Percentiles rank a stretch among this genome's conserved stretches.
Conservation (phyloP, 2,329 filamentous ascomycete species). For the Cladobotryum mycophilum region DNA sequence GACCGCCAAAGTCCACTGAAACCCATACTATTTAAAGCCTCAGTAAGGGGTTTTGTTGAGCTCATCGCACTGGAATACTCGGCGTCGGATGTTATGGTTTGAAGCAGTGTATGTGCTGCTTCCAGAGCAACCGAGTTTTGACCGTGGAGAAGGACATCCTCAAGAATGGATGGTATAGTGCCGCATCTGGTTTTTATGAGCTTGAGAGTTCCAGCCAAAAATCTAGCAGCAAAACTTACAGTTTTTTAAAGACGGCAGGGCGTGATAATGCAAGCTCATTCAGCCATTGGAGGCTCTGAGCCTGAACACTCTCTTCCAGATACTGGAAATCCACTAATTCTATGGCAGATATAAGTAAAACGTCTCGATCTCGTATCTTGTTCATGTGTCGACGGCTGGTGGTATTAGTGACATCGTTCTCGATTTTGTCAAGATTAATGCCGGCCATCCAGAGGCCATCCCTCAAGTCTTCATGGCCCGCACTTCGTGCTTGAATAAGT, state of each 20-base stretch:
- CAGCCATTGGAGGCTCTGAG: constrained; percentile 53
- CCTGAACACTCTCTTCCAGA: constrained; percentile 56
- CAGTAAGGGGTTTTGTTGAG: constrained; percentile 42
- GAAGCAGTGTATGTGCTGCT: constrained; percentile 54
- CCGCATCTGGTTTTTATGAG: constrained; percentile 38
- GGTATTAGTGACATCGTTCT: constrained; percentile 17
- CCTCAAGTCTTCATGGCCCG: constrained; percentile 52
- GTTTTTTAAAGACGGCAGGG: constrained; percentile 49
- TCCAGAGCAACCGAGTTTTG: constrained; percentile 55
- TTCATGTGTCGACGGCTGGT: constrained; percentile 28
- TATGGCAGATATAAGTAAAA: constrained; percentile 57
- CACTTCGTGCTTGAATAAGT: constrained; percentile 51
- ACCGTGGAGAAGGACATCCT: constrained; percentile 56
- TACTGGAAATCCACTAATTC: constrained; percentile 61
- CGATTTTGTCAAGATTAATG: constrained; percentile 37
- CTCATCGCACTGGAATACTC: constrained; percentile 44
- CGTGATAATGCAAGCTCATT: constrained; percentile 48
- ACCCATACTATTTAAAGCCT: constrained; percentile 53
- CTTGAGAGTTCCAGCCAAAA: neutral
- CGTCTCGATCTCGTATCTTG: constrained; percentile 52
- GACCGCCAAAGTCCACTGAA: constrained; percentile 58
- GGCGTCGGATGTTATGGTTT: constrained; percentile 49
- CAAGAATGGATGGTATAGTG: constrained; percentile 51
- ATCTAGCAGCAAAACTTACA: constrained; percentile 39
- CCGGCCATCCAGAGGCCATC: constrained; percentile 57